phyloP scores from a whole-genome alignment of 495 filamentous ascomycete genomes.

The Saxispiralis lemnorum region DNA sequence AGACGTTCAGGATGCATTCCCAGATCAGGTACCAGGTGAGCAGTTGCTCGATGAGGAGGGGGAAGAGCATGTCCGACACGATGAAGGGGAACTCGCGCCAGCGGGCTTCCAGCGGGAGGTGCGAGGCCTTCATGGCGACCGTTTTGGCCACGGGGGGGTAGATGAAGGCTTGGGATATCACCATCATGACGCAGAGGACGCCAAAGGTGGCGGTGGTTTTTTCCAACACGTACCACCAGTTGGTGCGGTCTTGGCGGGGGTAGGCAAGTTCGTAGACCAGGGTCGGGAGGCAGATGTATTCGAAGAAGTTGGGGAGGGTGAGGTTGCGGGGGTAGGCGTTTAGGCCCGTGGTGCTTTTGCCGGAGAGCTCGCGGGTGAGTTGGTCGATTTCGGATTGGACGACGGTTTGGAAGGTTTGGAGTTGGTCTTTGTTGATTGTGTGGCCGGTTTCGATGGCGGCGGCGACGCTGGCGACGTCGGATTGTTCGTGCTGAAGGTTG shows the following conservation, averaged over 20 bases:
- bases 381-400: slow-evolving; percentile 46
- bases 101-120: slow-evolving; percentile 38
- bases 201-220: slow-evolving; percentile 51
- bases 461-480: slow-evolving; percentile 37
- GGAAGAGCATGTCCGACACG: slow-evolving; percentile 51
- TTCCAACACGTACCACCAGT: slow-evolving; percentile 56
- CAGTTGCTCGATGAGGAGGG: slow-evolving; percentile 59
- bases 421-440: slow-evolving; percentile 41
- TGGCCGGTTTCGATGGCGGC: slow-evolving; percentile 35
- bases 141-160: slow-evolving; percentile 53
- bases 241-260: slow-evolving; percentile 46
- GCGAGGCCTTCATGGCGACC: slow-evolving; percentile 43
- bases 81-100: slow-evolving; percentile 52
- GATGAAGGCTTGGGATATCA: slow-evolving; percentile 32
- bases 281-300: slow-evolving; percentile 55
- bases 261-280: slow-evolving; percentile 64
- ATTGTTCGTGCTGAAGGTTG: slow-evolving; percentile 20
- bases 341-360: slow-evolving; percentile 27
- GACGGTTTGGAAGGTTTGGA: slow-evolving; percentile 37
- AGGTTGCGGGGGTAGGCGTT: slow-evolving; percentile 50
- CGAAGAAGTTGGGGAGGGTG: slow-evolving; percentile 45
- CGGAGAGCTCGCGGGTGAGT: slow-evolving; percentile 43
- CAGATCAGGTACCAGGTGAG: slow-evolving; percentile 60
- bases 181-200: slow-evolving; percentile 44
- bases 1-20: slow-evolving; percentile 60